Evolutionary conservation across 2,329 filamentous ascomycete genomes (phyloP), one percentile per base, ranked within the genome.

Genomic region (Colletotrichum sp.): DNA sequence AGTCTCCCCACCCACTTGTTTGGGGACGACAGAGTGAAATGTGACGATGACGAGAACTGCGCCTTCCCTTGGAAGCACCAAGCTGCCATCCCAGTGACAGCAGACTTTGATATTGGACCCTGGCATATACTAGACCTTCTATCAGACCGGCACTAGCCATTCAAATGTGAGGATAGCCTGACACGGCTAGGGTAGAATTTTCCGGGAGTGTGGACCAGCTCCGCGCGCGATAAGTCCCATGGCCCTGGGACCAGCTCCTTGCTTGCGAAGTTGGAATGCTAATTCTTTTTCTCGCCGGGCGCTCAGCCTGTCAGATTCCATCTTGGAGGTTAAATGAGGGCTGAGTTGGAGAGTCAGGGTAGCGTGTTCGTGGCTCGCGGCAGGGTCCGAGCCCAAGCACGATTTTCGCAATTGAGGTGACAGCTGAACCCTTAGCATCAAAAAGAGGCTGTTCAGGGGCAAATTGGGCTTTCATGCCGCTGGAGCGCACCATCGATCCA

Each of bases 371-470:
- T 52, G 26, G 71, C 65, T 62, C 70, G 21, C 59, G 64, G 71
- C 59, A 69, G 59, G 30, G 69, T 60, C 70, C 64, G 36, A 73
- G 70, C 49, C 32, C 70, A 26, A n/a, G 34, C 70, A 62, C 65
- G 30, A 66, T 21, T 66, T 21, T 69, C 34, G 26, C 44, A 28
- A 44, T 39, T 32, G 63, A 28, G 32, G 63, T 65, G 70, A 74
- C 64, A 69, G 64, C 64, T 74, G 71, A 76, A 60, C 52, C 36
- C 34, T 74, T 59, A 59, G 70, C 57, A 60, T 30, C 30, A 36
- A 26, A 52, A 59, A 73, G 64, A 68, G 63, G 44, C 44, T 65
- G 72, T 55, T 66, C 64, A 76, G 74, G 71, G 59, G 70, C 18
- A 69, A 24, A 65, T 65, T 65, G 44, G 57, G 60, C 18, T 15